These are phyloP conservation scores for Ambrosia artemisiifolia DNA, from an alignment of 129 eudicot species.

Conservation along the genomic window DNA sequence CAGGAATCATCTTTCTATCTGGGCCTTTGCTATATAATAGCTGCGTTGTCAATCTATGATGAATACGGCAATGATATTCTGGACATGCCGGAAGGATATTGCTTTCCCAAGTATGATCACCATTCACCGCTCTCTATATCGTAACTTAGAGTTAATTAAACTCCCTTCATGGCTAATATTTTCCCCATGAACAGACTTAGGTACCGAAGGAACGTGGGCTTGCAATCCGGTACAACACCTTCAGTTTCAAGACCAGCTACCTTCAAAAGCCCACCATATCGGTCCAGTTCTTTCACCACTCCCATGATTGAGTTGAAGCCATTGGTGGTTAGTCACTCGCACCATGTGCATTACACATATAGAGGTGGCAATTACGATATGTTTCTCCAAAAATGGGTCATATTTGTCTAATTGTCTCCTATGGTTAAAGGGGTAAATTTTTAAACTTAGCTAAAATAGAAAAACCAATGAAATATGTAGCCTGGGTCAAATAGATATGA, in stretches of 20 bases:
- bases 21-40: constrained; percentile 77
- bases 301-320: constrained; percentile 77
- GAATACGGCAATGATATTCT: constrained; percentile 94
- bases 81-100: constrained; percentile 92
- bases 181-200: constrained; percentile 46
- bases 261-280: constrained; percentile 54
- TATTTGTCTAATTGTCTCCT: neutral
- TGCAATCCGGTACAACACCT: constrained; percentile 37
- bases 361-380: neutral
- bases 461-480: neutral
- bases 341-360: neutral
- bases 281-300: constrained; percentile 44
- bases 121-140: no score
- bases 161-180: neutral
- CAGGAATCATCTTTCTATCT: constrained; percentile 84
- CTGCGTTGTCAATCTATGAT: constrained; percentile 76
- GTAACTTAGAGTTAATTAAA: neutral
- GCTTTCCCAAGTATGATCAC: constrained; percentile 77
- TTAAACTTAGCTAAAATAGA: neutral
- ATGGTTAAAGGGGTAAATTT: neutral
- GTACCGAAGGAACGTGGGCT: constrained; percentile 43
- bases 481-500: neutral
- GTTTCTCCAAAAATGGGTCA: neutral
- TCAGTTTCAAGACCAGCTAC: constrained; percentile 59
- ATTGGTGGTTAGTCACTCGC: constrained; percentile 56